Conservation (phyloP, 2,329 filamentous ascomycete genomes). For the Penicillium sp. region DNA sequence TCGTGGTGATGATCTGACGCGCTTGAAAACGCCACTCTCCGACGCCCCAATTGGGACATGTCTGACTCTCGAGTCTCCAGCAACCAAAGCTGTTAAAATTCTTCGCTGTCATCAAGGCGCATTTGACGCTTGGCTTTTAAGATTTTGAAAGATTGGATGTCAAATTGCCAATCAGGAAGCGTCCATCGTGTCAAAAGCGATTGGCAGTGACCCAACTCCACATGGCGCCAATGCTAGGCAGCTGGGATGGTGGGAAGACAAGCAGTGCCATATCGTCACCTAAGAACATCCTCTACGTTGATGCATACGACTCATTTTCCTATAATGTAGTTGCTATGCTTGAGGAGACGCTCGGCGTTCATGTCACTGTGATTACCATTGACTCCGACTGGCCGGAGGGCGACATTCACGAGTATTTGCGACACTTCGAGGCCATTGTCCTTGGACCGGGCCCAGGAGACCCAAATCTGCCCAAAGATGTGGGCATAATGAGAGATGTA, state of each 20-base stretch:
- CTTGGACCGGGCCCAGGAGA: conserved; percentile 87
- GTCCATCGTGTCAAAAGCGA: too few relatives aligned
- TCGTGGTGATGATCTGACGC: not conserved
- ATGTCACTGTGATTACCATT: conserved; percentile 67
- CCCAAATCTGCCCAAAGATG: conserved; percentile 64
- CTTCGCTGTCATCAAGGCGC: too few relatives aligned
- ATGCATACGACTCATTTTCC: conserved; percentile 94
- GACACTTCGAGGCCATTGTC: conserved; percentile 73
- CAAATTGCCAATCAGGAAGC: too few relatives aligned
- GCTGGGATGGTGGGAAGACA: conserved; percentile 14
- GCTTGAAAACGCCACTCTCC: conserved; percentile 6
- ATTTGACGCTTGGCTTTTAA: too few relatives aligned
- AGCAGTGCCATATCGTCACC: not conserved
- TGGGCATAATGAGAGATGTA: conserved; percentile 72
- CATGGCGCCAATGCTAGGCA: conserved; percentile 31
- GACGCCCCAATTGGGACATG: conserved; percentile 6
- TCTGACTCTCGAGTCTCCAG: not conserved
- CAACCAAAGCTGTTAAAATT: too few relatives aligned
- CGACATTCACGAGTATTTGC: conserved; percentile 46
- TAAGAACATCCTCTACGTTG: conserved; percentile 69
- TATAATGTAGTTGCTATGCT: conserved; percentile 88
- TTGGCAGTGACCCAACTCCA: conserved; percentile 5
- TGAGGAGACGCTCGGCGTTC: conserved; percentile 59
- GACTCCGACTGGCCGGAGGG: conserved; percentile 47
- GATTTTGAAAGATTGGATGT: too few relatives aligned